Percentiles rank a stretch among this genome's conserved stretches.
These are phyloP conservation scores for Dacryopinax primogenitus DNA, from an alignment of 768 basidiomycete genomes.

Conservation along the genomic window DNA sequence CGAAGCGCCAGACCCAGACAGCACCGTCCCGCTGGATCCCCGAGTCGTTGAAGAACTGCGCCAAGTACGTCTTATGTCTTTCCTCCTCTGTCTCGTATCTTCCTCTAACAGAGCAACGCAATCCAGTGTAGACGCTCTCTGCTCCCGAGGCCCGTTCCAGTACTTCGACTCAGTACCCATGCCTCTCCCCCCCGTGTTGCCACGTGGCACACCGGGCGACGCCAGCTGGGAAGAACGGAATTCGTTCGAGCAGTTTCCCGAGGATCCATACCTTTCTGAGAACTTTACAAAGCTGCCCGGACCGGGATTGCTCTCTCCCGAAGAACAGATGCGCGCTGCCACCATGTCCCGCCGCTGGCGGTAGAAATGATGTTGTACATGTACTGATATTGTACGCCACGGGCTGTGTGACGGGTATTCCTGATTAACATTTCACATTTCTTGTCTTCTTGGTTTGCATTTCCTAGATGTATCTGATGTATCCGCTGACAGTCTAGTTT, in stretches of 20 bases:
- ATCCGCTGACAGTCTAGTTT: too few species aligned
- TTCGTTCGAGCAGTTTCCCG: background rate
- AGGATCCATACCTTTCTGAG: background rate
- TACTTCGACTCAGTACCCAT: background rate
- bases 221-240: background rate
- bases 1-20: background rate
- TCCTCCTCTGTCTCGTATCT: background rate
- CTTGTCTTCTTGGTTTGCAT: too few species aligned
- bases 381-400: background rate
- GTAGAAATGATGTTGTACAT: background rate
- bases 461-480: too few species aligned
- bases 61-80: background rate
- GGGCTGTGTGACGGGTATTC: background rate
- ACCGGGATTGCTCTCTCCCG: background rate
- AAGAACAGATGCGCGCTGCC: background rate
- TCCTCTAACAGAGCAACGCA: background rate
- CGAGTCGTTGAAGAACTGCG: background rate
- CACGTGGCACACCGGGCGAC: background rate
- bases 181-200: background rate
- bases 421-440: background rate
- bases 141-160: background rate
- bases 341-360: background rate
- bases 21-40: background rate
- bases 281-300: background rate
- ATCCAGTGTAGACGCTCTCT: background rate